Percentiles rank a stretch among this genome's conserved stretches.
phyloP scores from a whole-genome alignment of 345 rosid species.

The rapeseed (Brassica napus) region Da-Ae NC_063434.1:29347001-29347500 shows the following conservation, averaged over 20 bases:
- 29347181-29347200: conserved; percentile 28
- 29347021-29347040: conserved; percentile 47
- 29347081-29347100: conserved; percentile 47
- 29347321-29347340: not conserved
- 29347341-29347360: not conserved
- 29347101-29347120: conserved; percentile 44
- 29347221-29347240: conserved; percentile 8
- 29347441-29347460: not conserved
- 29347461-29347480: not conserved
- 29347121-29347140: conserved; percentile 55
- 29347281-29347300: not conserved
- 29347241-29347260: not conserved
- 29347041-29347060: conserved; percentile 43
- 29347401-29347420: not conserved
- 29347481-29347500: not conserved
- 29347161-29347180: conserved; percentile 21
- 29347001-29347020: conserved; percentile 47
- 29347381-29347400: too few relatives aligned
- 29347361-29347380: not conserved
- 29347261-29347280: conserved; percentile 1
- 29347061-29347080: conserved; percentile 45
- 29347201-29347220: conserved; percentile 25
- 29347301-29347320: not conserved
- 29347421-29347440: conserved; percentile 16
- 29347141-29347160: conserved; percentile 44